phyloP scores from a whole-genome alignment of 768 basidiomycete species.

The Heimioporus sp. region DNA sequence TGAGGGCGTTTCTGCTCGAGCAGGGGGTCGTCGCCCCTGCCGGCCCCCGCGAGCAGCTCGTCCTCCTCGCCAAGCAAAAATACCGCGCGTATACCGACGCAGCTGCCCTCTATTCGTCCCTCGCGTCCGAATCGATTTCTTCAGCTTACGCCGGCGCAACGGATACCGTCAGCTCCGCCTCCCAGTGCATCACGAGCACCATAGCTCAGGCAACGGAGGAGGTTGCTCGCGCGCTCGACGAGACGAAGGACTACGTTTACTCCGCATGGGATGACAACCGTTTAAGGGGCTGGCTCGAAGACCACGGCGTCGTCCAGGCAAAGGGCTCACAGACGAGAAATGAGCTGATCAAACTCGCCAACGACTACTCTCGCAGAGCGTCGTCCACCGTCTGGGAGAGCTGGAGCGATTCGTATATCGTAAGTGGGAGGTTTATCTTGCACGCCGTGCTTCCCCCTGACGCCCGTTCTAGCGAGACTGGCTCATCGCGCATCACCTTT shows the following conservation, averaged over 20 bases:
- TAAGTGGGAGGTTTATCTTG: conserved; percentile 30
- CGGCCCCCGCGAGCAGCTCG: conserved; percentile 76
- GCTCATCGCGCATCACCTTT: conserved; percentile 76
- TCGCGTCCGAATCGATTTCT: conserved; percentile 47
- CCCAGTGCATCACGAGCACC: conserved; percentile 39
- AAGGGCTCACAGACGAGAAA: conserved; percentile 51
- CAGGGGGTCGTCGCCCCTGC: conserved; percentile 85
- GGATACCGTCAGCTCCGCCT: conserved; percentile 34
- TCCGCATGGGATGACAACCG: conserved; percentile 85
- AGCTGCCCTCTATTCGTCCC: conserved; percentile 52
- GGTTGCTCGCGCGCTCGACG: conserved; percentile 54
- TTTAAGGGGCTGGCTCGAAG: conserved; percentile 68
- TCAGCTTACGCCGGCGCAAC: conserved; percentile 50
- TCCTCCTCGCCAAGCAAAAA: conserved; percentile 71
- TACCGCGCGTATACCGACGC: conserved; percentile 60
- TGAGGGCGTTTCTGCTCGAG: conserved; percentile 82
- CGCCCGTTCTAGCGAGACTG: conserved; percentile 59
- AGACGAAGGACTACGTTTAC: conserved; percentile 83
- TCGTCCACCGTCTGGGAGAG: conserved; percentile 71
- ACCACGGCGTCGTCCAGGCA: conserved; percentile 69
- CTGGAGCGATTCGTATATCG: conserved; percentile 86
- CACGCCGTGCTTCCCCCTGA: neutral
- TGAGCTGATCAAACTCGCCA: conserved; percentile 69
- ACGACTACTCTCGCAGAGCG: conserved; percentile 60
- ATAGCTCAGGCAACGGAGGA: conserved; percentile 54